Conservation (phyloP, 495 filamentous ascomycete genomes). For the Aspergillus asperescens region DNA sequence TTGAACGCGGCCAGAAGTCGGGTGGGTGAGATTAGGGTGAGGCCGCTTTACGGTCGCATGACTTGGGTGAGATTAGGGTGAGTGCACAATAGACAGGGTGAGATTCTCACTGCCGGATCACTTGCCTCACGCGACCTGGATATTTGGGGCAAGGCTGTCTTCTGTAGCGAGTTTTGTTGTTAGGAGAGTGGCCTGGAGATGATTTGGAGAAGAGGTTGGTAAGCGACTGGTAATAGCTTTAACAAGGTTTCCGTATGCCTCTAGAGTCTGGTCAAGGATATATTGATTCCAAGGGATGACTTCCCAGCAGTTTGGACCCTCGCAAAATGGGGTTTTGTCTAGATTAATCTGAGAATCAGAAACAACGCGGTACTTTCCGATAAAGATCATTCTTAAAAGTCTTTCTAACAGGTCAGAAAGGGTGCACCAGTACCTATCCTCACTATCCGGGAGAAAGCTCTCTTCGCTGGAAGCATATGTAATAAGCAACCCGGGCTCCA, state of each 20-base stretch:
- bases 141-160: not conserved
- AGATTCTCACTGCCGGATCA: no score
- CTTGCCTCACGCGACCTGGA: no score
- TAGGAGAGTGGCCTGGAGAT: not conserved
- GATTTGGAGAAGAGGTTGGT: not conserved
- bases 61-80: not conserved
- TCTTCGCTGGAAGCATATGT: not conserved
- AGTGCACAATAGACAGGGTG: conserved; percentile 4
- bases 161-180: not conserved
- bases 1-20: no score
- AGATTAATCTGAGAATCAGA: not conserved
- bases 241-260: conserved; percentile 1
- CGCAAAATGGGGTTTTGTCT: not conserved
- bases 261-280: not conserved
- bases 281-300: conserved; percentile 1
- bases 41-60: not conserved
- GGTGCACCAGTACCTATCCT: not conserved
- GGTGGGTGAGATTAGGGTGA: no score
- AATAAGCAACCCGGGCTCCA: not conserved
- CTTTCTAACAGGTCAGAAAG: not conserved
- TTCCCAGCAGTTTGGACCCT: conserved; percentile 1
- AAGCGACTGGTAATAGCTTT: not conserved
- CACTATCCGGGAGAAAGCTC: not conserved
- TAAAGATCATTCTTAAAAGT: not conserved
- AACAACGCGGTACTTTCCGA: not conserved